Base-by-base conservation (phyloP, 768 basidiomycete species). In the Coprinopsis marcescibilis region DNA sequence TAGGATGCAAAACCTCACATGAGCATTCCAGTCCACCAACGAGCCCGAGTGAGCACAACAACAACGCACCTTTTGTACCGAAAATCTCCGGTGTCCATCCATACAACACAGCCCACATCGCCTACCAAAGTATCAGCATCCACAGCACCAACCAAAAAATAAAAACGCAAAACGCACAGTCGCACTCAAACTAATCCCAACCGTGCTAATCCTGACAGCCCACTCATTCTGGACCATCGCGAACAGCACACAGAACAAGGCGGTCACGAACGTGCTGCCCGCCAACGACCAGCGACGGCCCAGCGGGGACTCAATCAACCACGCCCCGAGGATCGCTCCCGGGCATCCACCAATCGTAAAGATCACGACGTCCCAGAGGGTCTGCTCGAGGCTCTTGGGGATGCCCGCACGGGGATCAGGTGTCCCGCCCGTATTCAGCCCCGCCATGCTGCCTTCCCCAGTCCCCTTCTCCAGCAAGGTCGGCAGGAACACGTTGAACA, bases 401-500 rank as follows among this genome's bases (percentile, higher is more conserved):
- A 32, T n/a, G 3, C 21, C 59, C 11, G 58, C 52, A 4, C 43
- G 48, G 3, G 51, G 49, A 2, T 51, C 50, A 42, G 49, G 46
- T 20, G 19, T n/a, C n/a, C n/a, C n/a, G n/a, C n/a, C n/a, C n/a
- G n/a, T n/a, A n/a, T n/a, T n/a, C n/a, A n/a, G n/a, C n/a, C n/a
- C n/a, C n/a, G n/a, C n/a, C n/a, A n/a, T n/a, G n/a, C n/a, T n/a
- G n/a, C n/a, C 57, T n/a, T 41, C 53, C 3, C 53, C 23, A 10
- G 66, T 45, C 15, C 78, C 68, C 21, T 76, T 75, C 65, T 95
- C 92, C 29, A 95, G 66, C 10, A 93, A 68, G 57, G 89, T 94
- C 0, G 92, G 92, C 15, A 93, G 73, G 59, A 80, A 95, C 21
- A 92, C 89, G 58, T 94, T 95, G 65, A 95, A 94, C 83, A 95